These are phyloP conservation scores for Macaranga tanarius DNA, from an alignment of 441 rosid genomes.

Conservation along the genomic window DNA sequence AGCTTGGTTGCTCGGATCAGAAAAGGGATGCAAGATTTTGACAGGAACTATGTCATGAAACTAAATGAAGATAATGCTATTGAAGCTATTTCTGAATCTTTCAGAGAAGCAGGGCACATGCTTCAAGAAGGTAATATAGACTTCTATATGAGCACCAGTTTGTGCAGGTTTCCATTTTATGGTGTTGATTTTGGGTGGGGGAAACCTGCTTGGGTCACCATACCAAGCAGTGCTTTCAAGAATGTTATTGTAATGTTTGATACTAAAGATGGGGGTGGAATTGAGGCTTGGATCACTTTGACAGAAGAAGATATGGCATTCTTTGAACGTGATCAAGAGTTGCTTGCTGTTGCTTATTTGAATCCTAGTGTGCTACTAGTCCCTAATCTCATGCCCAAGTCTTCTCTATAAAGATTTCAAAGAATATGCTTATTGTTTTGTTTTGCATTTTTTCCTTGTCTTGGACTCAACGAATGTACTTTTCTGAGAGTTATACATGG, in stretches of 20 bases:
- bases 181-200: conserved; percentile 42
- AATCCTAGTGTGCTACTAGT: neutral
- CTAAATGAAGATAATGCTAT: conserved; percentile 17
- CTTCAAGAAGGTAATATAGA: neutral
- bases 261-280: conserved; percentile 35
- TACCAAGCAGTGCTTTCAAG: neutral
- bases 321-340: conserved; percentile 28
- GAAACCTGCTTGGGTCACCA: conserved; percentile 34
- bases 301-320: conserved; percentile 38
- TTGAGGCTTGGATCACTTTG: conserved; percentile 50
- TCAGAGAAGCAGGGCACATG: neutral
- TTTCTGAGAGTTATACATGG: too few species aligned
- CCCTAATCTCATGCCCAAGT: neutral
- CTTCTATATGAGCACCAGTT: conserved; percentile 21
- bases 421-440: too few species aligned
- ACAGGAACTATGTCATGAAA: neutral
- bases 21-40: conserved; percentile 13
- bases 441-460: too few species aligned
- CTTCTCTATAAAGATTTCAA: neutral
- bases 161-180: conserved; percentile 34
- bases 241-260: conserved; percentile 19
- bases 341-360: neutral
- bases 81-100: neutral
- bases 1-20: conserved; percentile 17
- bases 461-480: too few species aligned